A percentile compares a stretch with the other conserved stretches of the same genome.
Conservation (phyloP, 768 basidiomycete genomes). For the Pholiota conissans region DNA sequence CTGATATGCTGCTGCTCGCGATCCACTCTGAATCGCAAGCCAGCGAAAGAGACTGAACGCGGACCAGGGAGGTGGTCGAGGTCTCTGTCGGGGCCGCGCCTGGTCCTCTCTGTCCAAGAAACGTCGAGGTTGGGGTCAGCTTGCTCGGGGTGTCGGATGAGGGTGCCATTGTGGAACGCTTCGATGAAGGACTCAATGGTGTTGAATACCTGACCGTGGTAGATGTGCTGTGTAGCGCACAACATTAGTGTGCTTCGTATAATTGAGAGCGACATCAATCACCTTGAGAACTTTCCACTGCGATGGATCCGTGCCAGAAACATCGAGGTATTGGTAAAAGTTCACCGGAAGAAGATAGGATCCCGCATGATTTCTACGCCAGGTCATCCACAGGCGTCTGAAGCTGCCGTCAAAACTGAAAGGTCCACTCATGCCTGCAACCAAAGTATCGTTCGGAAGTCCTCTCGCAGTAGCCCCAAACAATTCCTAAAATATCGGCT, state of each 20-base stretch:
- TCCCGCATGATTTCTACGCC: conserved; percentile 49
- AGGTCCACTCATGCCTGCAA: conserved; percentile 46
- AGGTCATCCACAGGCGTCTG: conserved; percentile 53
- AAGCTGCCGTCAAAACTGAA: conserved; percentile 62
- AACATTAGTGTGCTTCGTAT: neutral
- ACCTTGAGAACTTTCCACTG: conserved; percentile 56
- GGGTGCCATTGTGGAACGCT: conserved; percentile 53
- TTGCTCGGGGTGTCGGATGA: conserved; percentile 37
- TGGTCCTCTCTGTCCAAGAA: conserved; percentile 48
- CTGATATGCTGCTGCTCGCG: conserved; percentile 50
- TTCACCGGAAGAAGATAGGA: conserved; percentile 54
- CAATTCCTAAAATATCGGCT: conserved; percentile 49
- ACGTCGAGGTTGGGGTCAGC: conserved; percentile 30
- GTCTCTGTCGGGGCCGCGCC: conserved; percentile 41
- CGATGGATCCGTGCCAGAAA: conserved; percentile 50
- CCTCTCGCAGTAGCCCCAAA: conserved; percentile 47
- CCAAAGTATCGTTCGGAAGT: conserved; percentile 47
- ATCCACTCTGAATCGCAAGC: conserved; percentile 59
- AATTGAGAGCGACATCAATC: neutral
- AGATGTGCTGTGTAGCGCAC: conserved; percentile 44
- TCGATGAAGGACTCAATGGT: conserved; percentile 47
- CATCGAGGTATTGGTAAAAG: conserved; percentile 59
- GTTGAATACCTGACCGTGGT: conserved; percentile 58
- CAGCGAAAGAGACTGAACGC: conserved; percentile 59
- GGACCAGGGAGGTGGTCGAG: conserved; percentile 68